Evolutionary conservation across 768 basidiomycete genomes (phyloP), one percentile per base, ranked within the genome.

Genomic region (Sarcodon aspratus): DNA sequence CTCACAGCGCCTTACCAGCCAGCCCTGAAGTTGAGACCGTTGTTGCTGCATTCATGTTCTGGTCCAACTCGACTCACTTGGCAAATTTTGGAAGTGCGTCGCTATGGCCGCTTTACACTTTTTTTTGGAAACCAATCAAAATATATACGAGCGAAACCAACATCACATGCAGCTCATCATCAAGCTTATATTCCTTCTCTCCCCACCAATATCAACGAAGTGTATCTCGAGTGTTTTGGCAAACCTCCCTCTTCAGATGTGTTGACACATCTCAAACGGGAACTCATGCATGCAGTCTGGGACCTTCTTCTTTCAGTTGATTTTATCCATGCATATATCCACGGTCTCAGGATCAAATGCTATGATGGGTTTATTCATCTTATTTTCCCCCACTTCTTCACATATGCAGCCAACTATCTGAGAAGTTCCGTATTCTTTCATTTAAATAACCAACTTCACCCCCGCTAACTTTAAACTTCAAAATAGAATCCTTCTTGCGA

Each of bases 401-500:
- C 55, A 10, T 60, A 63, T 44, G 54, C 59, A 7, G 63, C 60
- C 3, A 59, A 65, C 42, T 65, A 65, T 50, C 62, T 0, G 62
- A 66, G 40, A 64, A 63, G 67, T 66, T 50, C 10, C 53, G 47
- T 21, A 33, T 40, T 4, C n/a, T n/a, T n/a, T n/a, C n/a, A n/a
- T n/a, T n/a, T n/a, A n/a, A n/a, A n/a, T n/a, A n/a, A n/a, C n/a
- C n/a, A n/a, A n/a, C n/a, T n/a, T n/a, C n/a, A n/a, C n/a, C n/a
- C n/a, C n/a, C n/a, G n/a, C n/a, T n/a, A n/a, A n/a, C n/a, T n/a
- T n/a, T n/a, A n/a, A n/a, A 27, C 43, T 9, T 17, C n/a, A n/a
- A n/a, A 31, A 40, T 34, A 61, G 61, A 44, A 55, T 63, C 0
- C 47, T 67, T 0, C 6, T 67, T 0, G 62, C 60, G 3, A 59